These are phyloP conservation scores for Puccinia triticina DNA, from an alignment of 1,284 basidiomycete species.

Conservation along the genomic window DNA sequence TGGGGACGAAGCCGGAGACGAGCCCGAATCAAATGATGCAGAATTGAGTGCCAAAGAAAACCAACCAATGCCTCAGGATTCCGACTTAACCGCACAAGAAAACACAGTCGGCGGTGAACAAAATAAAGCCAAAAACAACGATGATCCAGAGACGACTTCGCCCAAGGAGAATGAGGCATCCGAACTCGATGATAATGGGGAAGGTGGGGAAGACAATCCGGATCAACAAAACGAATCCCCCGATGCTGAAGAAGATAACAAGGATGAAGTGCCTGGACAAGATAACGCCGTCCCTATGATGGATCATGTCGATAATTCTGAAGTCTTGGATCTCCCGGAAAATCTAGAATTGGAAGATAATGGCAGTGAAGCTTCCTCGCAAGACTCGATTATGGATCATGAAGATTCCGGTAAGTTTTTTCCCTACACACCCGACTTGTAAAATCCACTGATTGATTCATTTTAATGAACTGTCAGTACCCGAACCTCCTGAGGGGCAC, in stretches of 20 bases:
- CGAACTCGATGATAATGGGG: conserved; percentile 61
- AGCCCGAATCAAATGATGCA: conserved; percentile 63
- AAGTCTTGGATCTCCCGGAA: conserved; percentile 46
- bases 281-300: conserved; percentile 41
- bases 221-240: conserved; percentile 49
- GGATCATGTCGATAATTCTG: conserved; percentile 49
- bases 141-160: conserved; percentile 56
- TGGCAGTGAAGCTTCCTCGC: conserved; percentile 9
- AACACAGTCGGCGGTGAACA: conserved; percentile 54
- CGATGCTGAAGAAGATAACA: conserved; percentile 48
- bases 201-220: conserved; percentile 65
- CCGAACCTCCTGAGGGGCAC: conserved; percentile 13
- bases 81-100: conserved; percentile 34
- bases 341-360: conserved; percentile 43
- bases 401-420: conserved; percentile 37
- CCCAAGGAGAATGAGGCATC: conserved; percentile 55
- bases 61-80: conserved; percentile 36
- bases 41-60: conserved; percentile 36
- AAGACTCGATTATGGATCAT: conserved; percentile 39
- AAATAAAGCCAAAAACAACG: conserved; percentile 63
- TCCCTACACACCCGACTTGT: not conserved
- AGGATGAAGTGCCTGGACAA: conserved; percentile 3
- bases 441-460: not conserved
- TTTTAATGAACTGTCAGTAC: not conserved
- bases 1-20: conserved; percentile 65